These are phyloP conservation scores for Xylogone sp. DNA, from an alignment of 2,329 filamentous ascomycete genomes.

Conservation along the genomic window DNA sequence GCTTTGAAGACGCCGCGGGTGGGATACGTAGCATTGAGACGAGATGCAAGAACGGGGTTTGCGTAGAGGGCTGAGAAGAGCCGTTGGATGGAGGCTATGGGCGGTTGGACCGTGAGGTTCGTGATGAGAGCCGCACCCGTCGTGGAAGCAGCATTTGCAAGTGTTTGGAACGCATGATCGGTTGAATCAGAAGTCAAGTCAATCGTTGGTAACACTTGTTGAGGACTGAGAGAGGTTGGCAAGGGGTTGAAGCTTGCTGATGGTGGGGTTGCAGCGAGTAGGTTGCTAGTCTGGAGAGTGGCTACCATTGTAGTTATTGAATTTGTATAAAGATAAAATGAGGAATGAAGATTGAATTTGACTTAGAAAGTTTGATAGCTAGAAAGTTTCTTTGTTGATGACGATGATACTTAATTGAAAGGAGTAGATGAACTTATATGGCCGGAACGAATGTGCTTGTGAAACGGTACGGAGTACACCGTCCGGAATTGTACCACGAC, in stretches of 20 bases:
- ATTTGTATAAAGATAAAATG: no score
- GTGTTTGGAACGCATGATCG: conserved; percentile 1
- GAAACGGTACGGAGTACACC: no score
- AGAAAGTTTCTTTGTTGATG: no score
- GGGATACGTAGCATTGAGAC: conserved; percentile 7
- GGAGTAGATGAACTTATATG: no score
- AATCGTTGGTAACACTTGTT: conserved; percentile 4
- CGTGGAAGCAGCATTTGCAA: conserved; percentile 2
- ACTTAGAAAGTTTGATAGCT: no score
- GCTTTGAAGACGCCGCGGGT: conserved; percentile 7
- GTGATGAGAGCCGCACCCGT: conserved; percentile 6
- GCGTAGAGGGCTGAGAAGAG: conserved; percentile 5
- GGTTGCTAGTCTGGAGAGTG: not conserved
- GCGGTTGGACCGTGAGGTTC: conserved; percentile 4
- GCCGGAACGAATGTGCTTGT: no score
- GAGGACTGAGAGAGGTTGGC: not conserved
- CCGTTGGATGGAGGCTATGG: conserved; percentile 5
- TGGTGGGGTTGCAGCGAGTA: not conserved
- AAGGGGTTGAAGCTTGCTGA: not conserved
- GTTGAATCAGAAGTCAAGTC: conserved; percentile 1
- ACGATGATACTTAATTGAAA: no score
- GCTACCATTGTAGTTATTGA: not conserved
- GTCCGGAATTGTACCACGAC: no score
- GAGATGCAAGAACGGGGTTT: conserved; percentile 3
- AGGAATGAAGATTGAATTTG: no score